Evolutionary conservation across 345 rosid genomes (phyloP).

Genomic region (Murraya koenigii): DNA sequence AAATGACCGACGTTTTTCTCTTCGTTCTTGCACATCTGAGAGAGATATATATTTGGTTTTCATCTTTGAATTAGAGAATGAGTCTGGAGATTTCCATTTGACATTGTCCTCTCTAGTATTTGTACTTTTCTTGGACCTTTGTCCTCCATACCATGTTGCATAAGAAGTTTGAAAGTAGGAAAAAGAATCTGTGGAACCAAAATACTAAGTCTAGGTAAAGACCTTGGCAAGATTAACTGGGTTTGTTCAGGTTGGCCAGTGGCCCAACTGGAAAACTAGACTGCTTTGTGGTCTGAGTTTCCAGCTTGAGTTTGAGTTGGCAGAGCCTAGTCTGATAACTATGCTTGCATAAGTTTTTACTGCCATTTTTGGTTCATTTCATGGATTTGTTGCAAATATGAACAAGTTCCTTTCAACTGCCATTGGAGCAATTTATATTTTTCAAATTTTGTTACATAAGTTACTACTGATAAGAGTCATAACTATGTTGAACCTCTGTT

Average conservation of each 20-base stretch:
- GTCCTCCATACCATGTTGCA: background rate
- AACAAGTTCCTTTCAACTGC: background rate
- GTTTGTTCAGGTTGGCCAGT: background rate
- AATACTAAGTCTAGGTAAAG: background rate
- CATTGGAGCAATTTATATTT: background rate
- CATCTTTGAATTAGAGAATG: background rate
- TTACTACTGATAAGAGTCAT: background rate
- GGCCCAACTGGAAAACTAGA: background rate
- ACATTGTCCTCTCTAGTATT: background rate
- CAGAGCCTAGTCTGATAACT: background rate
- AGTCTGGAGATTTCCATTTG: background rate
- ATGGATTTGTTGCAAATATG: background rate
- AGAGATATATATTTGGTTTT: background rate
- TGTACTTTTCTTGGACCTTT: background rate
- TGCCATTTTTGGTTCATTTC: background rate
- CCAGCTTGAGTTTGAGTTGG: background rate
- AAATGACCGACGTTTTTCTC: background rate
- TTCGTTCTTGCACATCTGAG: background rate
- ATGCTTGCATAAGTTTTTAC: background rate
- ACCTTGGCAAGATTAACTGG: background rate
- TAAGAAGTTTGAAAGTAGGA: background rate
- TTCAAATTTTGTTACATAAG: background rate
- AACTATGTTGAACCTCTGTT: background rate
- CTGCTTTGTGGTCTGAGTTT: background rate
- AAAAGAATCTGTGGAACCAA: background rate